Evolutionary conservation across 2,329 filamentous ascomycete species (phyloP).

Genomic region (Rhynchosporium secalis): DNA sequence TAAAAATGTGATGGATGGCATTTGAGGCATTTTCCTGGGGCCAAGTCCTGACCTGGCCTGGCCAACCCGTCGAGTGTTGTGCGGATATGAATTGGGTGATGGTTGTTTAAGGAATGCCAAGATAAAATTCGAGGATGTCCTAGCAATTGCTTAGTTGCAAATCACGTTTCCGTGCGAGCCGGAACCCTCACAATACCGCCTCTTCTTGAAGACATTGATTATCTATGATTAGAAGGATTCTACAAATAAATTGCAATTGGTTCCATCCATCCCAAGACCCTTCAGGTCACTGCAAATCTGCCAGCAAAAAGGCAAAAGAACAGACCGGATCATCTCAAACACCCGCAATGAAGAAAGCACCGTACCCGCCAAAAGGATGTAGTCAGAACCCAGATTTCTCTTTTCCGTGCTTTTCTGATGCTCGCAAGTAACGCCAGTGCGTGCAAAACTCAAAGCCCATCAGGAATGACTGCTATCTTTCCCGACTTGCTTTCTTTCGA

Average conservation of each 20-base stretch:
- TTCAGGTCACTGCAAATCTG: neutral
- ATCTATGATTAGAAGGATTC: slow-evolving; percentile 9
- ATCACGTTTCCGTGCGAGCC: neutral
- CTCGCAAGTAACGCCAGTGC: slow-evolving; percentile 15
- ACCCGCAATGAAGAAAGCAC: neutral
- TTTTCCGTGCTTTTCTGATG: slow-evolving; percentile 7
- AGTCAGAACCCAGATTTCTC: neutral
- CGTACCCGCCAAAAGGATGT: slow-evolving; percentile 3
- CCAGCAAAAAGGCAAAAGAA: neutral
- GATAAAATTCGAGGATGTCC: neutral
- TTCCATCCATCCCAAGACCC: slow-evolving; percentile 1
- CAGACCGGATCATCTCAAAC: neutral
- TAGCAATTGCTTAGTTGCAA: neutral
- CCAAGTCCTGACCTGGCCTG: neutral
- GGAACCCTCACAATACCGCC: too few species aligned
- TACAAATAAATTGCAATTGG: neutral
- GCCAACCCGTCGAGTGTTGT: neutral
- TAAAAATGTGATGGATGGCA: neutral
- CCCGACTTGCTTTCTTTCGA: neutral
- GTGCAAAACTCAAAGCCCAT: slow-evolving; percentile 11
- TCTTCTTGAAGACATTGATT: slow-evolving; percentile 4
- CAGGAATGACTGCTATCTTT: slow-evolving; percentile 13
- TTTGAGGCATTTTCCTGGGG: neutral
- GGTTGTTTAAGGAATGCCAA: neutral
- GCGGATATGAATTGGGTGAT: neutral